A percentile compares a stretch with the other conserved stretches of the same genome.
phyloP scores from a whole-genome alignment of 2,329 filamentous ascomycete species.

The Diaporthe citrichinensis region DNA sequence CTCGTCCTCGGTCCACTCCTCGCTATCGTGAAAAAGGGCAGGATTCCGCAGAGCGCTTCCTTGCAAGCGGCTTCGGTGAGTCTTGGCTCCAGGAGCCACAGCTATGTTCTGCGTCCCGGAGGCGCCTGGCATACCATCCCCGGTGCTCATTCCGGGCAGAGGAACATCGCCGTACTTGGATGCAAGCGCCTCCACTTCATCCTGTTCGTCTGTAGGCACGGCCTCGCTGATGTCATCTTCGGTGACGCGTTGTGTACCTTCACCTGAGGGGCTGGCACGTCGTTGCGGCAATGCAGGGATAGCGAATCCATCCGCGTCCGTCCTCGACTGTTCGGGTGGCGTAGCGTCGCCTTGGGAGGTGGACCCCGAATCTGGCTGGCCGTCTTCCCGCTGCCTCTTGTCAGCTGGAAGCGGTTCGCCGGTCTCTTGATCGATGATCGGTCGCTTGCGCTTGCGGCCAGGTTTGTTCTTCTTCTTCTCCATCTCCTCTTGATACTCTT shows the following conservation, averaged over 20 bases:
- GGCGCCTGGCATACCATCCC: neutral
- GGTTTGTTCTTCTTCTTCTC: conserved; percentile 59
- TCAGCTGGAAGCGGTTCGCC: conserved; percentile 49
- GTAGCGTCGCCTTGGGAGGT: conserved; percentile 49
- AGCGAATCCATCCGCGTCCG: conserved; percentile 77
- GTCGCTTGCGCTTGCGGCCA: conserved; percentile 61
- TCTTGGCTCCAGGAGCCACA: conserved; percentile 37
- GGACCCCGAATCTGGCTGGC: neutral
- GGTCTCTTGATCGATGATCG: conserved; percentile 47
- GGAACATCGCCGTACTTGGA: conserved; percentile 59
- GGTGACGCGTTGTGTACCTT: conserved; percentile 42
- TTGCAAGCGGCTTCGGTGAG: conserved; percentile 39
- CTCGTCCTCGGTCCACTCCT: conserved; percentile 72
- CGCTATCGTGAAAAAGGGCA: conserved; percentile 50
- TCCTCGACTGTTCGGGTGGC: conserved; percentile 49
- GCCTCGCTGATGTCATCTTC: conserved; percentile 47
- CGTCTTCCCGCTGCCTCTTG: conserved; percentile 25
- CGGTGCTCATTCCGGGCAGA: conserved; percentile 11
- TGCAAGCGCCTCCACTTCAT: conserved; percentile 52
- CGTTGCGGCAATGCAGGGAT: conserved; percentile 68
- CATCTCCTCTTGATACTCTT: conserved; percentile 69
- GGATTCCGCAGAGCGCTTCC: conserved; percentile 40
- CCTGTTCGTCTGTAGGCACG: conserved; percentile 42
- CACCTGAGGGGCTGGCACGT: neutral
- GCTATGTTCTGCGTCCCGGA: neutral